Conservation (phyloP, 345 rosid species). For the Cardiospermum halicacabum region DNA sequence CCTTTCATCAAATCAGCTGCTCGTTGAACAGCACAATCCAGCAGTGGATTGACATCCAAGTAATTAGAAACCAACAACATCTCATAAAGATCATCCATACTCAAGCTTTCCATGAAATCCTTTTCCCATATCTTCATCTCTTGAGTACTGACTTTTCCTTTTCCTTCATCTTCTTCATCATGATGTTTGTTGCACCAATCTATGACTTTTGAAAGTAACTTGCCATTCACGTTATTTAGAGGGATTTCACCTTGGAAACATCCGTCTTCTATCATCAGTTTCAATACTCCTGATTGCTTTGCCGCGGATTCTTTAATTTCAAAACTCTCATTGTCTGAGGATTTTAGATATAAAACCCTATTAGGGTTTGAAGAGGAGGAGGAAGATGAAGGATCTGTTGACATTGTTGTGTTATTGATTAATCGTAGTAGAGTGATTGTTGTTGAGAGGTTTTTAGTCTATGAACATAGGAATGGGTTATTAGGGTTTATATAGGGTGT, state of each 20-base stretch:
- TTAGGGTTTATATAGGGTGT: too few species aligned
- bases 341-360: conserved; percentile 40
- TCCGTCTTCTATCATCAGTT: conserved; percentile 62
- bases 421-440: too few species aligned
- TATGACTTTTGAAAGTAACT: conserved; percentile 65
- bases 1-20: conserved; percentile 56
- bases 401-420: too few species aligned
- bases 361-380: neutral
- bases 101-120: conserved; percentile 37
- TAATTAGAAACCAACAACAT: conserved; percentile 53
- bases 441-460: too few species aligned
- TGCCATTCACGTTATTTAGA: conserved; percentile 54
- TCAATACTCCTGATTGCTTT: conserved; percentile 47
- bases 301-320: conserved; percentile 68
- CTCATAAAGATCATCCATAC: neutral
- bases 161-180: conserved; percentile 21
- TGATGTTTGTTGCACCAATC: conserved; percentile 78
- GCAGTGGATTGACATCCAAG: conserved; percentile 34
- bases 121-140: conserved; percentile 48
- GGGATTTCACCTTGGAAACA: conserved; percentile 62
- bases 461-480: too few species aligned
- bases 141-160: too few species aligned
- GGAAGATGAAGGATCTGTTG: too few species aligned
- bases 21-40: conserved; percentile 43
- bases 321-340: conserved; percentile 62